Conservation (phyloP, 495 filamentous ascomycete species). For the Podospora australis region DNA sequence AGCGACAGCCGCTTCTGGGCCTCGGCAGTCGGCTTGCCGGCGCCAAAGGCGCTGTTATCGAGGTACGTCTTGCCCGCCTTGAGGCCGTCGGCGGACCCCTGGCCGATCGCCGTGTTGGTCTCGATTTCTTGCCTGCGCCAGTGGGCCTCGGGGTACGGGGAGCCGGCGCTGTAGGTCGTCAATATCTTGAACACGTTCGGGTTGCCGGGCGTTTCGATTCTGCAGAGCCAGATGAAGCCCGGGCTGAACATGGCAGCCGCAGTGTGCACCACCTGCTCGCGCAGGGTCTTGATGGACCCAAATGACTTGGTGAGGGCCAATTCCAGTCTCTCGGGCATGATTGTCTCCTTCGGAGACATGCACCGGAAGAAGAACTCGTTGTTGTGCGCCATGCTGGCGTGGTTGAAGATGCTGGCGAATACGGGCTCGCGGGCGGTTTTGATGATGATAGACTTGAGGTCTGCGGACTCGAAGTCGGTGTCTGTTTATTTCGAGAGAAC, state of each 20-base stretch:
- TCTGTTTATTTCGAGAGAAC: slow-evolving; percentile 22
- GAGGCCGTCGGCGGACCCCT: slow-evolving; percentile 27
- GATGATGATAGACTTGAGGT: slow-evolving; percentile 62
- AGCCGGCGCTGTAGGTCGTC: slow-evolving; percentile 84
- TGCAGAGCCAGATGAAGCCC: slow-evolving; percentile 91
- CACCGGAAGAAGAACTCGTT: slow-evolving; percentile 89
- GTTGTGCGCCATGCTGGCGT: slow-evolving; percentile 92
- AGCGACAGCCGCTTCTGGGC: slow-evolving; percentile 30
- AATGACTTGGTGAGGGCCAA: slow-evolving; percentile 55
- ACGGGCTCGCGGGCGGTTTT: slow-evolving; percentile 70
- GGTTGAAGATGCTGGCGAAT: slow-evolving; percentile 79
- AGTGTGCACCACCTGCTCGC: slow-evolving; percentile 69
- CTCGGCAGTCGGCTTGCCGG: slow-evolving; percentile 35
- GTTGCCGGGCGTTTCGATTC: slow-evolving; percentile 27
- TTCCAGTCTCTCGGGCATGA: slow-evolving; percentile 28
- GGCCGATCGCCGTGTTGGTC: slow-evolving; percentile 58
- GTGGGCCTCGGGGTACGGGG: slow-evolving; percentile 78
- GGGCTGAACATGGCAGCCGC: slow-evolving; percentile 92
- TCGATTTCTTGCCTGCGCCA: slow-evolving; percentile 73
- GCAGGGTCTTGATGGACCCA: slow-evolving; percentile 73
- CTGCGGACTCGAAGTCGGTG: slow-evolving; percentile 50
- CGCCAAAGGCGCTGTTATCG: slow-evolving; percentile 37
- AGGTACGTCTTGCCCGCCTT: slow-evolving; percentile 24
- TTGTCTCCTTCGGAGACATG: slow-evolving; percentile 36
- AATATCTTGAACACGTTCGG: slow-evolving; percentile 60